Conservation (phyloP, 257 asterid species). For the Cruciata laevipes region DNA sequence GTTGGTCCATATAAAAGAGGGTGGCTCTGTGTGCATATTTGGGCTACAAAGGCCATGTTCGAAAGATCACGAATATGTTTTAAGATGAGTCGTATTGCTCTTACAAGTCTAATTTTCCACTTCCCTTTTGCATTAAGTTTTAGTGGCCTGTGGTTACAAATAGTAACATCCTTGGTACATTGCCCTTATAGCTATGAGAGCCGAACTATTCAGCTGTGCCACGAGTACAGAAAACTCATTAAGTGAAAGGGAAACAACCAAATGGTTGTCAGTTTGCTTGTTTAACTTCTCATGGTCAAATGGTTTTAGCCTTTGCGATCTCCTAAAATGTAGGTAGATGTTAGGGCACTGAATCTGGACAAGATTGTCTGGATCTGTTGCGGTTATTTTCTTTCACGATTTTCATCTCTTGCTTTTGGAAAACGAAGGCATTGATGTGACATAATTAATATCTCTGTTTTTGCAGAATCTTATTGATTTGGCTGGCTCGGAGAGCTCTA, state of each 20-base stretch:
- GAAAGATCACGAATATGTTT: not conserved
- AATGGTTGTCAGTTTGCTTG: not conserved
- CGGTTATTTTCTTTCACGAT: not conserved
- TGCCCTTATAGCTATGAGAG: not conserved
- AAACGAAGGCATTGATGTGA: conserved; percentile 23
- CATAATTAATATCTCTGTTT: conserved; percentile 19
- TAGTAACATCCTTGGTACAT: not conserved
- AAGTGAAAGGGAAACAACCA: not conserved
- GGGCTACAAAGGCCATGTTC: not conserved
- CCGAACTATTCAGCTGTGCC: no score
- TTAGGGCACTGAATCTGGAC: not conserved
- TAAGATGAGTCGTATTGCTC: no score
- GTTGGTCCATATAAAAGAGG: not conserved
- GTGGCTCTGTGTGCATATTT: not conserved
- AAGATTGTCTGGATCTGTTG: not conserved
- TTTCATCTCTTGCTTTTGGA: not conserved
- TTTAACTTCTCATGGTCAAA: not conserved
- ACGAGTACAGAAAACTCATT: no score
- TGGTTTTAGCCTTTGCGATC: not conserved
- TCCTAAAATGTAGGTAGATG: not conserved
- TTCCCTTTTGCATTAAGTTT: no score
- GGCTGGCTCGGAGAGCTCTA: conserved; percentile 99
- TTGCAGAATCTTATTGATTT: conserved; percentile 97
- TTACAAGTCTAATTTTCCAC: no score
- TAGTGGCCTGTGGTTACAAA: no score